Base-by-base conservation (phyloP, 352 stramenopile genomes). In the Globisporangium cystogenes region DNA sequence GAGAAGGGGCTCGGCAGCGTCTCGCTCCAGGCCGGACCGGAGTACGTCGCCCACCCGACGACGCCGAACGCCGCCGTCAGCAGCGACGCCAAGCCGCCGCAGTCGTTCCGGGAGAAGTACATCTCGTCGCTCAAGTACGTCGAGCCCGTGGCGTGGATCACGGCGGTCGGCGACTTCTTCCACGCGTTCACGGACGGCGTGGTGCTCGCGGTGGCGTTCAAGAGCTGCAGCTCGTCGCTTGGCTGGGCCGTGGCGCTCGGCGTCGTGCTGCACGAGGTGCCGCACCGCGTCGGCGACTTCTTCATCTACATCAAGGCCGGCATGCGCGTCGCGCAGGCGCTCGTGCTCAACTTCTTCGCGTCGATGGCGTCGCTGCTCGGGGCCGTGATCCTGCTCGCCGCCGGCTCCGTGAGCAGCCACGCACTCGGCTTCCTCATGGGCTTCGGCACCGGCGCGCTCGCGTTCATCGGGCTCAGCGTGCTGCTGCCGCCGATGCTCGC, bases 391-490 rank as follows among this genome's bases (percentile, higher is more conserved):
- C 37, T 64, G 16, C n/a, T 60, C 14, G 52, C 57, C 12, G 33
- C 35, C 7, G 57, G 51, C 46, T 35, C 33, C 0, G 57, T 64
- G 51, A 70, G 64, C 35, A 51, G 56, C 18, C 49, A 64, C 41
- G 51, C 61, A 26, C 54, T 76, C 20, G 67, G 67, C 20, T 47
- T 54, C 23, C 49, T 76, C 55, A 55, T 76, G 40, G 55, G 53
- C 21, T 47, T 60, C 55, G 36, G 64, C 53, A 41, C 45, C 50
- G 20, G 55, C 24, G 48, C 55, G 26, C 47, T 62, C 21, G 16
- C 56, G 23, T 62, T 62, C 24, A 62, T 62, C 21, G 49, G 43
- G 7, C 31, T 62, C 16, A 43, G 24, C 16, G 55, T 45, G 24
- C 41, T 58, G 15, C 24, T 62, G 15, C 55, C 55, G 20, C 55